Evolutionary conservation across 768 basidiomycete species (phyloP).

Genomic region (Tubosaeta sp.): DNA sequence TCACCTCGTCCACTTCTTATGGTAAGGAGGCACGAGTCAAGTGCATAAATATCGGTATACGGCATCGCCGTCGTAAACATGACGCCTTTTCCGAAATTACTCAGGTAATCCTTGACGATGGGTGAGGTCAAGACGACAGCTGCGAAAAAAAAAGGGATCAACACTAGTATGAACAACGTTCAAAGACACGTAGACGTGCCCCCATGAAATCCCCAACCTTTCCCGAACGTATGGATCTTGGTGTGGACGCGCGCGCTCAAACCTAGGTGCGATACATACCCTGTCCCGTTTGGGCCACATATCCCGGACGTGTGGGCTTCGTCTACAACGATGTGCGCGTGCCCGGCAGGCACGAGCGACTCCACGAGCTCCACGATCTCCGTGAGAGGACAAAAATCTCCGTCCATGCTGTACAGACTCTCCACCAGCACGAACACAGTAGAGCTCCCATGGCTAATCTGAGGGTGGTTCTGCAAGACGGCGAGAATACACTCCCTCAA

Average conservation of each 20-base stretch:
- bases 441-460: slow-evolving; percentile 20
- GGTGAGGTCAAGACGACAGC: slow-evolving; percentile 18
- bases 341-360: slow-evolving; percentile 31
- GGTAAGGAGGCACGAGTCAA: slow-evolving; percentile 40
- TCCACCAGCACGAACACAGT: slow-evolving; percentile 51
- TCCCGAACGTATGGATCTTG: slow-evolving; percentile 52
- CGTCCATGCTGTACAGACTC: slow-evolving; percentile 59
- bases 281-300: slow-evolving; percentile 46
- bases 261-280: slow-evolving; percentile 38
- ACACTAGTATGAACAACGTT: too few species aligned
- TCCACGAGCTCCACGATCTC: slow-evolving; percentile 33
- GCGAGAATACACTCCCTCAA: slow-evolving; percentile 29
- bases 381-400: slow-evolving; percentile 46
- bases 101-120: slow-evolving; percentile 14
- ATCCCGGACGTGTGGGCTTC: slow-evolving; percentile 56
- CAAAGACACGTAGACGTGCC: slow-evolving; percentile 3
- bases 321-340: slow-evolving; percentile 47
- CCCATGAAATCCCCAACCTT: slow-evolving; percentile 28
- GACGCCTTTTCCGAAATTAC: slow-evolving; percentile 17
- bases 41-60: slow-evolving; percentile 17
- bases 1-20: slow-evolving; percentile 12
- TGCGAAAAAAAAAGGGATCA: background rate
- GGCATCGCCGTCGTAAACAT: slow-evolving; percentile 22
- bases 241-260: slow-evolving; percentile 42
- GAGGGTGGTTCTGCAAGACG: slow-evolving; percentile 21